Conservation (phyloP, 1,284 basidiomycete species). For the Omphalotus olearius region DNA sequence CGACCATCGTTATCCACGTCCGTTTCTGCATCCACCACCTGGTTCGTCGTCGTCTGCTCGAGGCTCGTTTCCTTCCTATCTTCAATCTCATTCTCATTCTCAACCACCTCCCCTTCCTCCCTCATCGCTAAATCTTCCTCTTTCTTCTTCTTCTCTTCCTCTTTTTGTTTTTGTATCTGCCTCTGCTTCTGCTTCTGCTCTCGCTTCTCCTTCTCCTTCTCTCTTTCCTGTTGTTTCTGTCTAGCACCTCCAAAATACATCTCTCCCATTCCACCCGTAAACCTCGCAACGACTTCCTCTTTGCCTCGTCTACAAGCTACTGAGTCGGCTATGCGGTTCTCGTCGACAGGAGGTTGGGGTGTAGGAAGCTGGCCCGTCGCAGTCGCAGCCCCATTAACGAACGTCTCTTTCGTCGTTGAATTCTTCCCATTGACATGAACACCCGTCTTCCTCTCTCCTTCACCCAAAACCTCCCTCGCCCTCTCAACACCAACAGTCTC, state of each 20-base stretch:
- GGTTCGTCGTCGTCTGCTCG: slow-evolving; percentile 19
- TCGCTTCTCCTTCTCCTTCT: background rate
- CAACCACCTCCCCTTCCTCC: slow-evolving; percentile 13
- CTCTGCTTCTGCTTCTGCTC: background rate
- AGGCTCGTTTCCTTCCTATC: slow-evolving; percentile 19
- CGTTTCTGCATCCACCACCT: background rate
- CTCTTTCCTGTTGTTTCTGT: slow-evolving; percentile 7
- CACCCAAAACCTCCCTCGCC: background rate
- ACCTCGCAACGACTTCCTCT: slow-evolving; percentile 45
- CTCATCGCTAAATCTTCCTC: slow-evolving; percentile 13
- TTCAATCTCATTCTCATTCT: slow-evolving; percentile 17
- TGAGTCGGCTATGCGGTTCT: slow-evolving; percentile 3
- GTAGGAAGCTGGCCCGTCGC: too few relatives aligned
- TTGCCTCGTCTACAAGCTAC: slow-evolving; percentile 21
- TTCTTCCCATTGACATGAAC: background rate
- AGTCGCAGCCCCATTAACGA: background rate
- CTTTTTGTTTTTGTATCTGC: slow-evolving; percentile 10
- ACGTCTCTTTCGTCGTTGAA: background rate
- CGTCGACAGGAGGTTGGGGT: background rate
- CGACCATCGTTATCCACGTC: slow-evolving; percentile 36
- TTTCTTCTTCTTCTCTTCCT: slow-evolving; percentile 14
- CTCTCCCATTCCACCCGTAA: slow-evolving; percentile 47
- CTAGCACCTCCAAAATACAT: slow-evolving; percentile 25
- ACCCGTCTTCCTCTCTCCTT: background rate
- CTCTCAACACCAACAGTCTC: slow-evolving; percentile 15